Evolutionary conservation across 495 filamentous ascomycete genomes (phyloP).

Genomic region (Thozetella sp.): DNA sequence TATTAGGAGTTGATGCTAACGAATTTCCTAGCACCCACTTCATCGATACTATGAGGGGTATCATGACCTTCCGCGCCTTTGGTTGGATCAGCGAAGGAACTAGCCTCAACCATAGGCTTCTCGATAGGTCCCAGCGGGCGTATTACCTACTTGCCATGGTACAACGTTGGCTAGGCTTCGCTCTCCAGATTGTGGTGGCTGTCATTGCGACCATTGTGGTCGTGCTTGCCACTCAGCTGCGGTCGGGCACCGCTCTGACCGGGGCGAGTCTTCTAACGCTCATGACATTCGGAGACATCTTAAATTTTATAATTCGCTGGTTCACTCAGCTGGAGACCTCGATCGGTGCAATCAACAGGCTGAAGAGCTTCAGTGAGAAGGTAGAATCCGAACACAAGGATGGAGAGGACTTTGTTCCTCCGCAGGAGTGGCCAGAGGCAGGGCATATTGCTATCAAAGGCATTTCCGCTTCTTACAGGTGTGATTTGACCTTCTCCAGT

Average conservation of each 20-base stretch:
- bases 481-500: no score
- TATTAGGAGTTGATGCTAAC: not conserved
- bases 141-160: slow-evolving; percentile 61
- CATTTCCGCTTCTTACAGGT: slow-evolving; percentile 29
- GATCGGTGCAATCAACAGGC: slow-evolving; percentile 56
- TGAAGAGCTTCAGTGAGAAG: slow-evolving; percentile 41
- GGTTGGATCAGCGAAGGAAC: slow-evolving; percentile 48
- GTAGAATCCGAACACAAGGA: slow-evolving; percentile 31
- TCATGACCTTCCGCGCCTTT: slow-evolving; percentile 58
- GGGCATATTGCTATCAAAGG: slow-evolving; percentile 19
- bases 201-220: slow-evolving; percentile 51
- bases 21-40: slow-evolving; percentile 42
- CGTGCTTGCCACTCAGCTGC: slow-evolving; percentile 42
- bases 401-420: slow-evolving; percentile 32
- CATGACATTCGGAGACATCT: slow-evolving; percentile 17
- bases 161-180: slow-evolving; percentile 57
- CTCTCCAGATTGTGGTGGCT: slow-evolving; percentile 50
- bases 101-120: slow-evolving; percentile 38
- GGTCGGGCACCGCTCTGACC: slow-evolving; percentile 47
- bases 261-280: slow-evolving; percentile 47
- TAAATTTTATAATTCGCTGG: slow-evolving; percentile 11
- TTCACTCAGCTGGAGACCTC: slow-evolving; percentile 45
- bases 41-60: slow-evolving; percentile 48
- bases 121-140: slow-evolving; percentile 58
- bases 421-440: slow-evolving; percentile 24